Percentiles rank a stretch among this genome's conserved stretches.
Conservation (phyloP, 2,329 filamentous ascomycete species). For the Pseudogymnoascus sp. region DNA sequence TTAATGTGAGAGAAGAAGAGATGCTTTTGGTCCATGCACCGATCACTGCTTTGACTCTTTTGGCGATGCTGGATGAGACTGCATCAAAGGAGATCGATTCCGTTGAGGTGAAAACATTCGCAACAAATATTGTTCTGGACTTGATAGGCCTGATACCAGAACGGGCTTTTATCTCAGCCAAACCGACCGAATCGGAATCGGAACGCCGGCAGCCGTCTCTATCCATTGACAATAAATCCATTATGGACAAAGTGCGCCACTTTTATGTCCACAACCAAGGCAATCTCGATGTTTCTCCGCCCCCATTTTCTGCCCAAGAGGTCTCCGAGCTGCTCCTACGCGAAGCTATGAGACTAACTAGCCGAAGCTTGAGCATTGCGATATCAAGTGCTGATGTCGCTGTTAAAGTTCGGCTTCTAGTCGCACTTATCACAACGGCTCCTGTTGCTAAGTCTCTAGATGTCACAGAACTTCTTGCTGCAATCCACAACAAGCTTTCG, state of each 20-base stretch:
- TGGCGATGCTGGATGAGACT: constrained; percentile 48
- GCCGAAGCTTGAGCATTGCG: constrained; percentile 37
- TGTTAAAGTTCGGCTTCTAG: constrained; percentile 50
- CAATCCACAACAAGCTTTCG: constrained; percentile 42
- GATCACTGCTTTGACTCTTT: constrained; percentile 58
- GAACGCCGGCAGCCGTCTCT: constrained; percentile 22
- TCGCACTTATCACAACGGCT: constrained; percentile 47
- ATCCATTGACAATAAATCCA: constrained; percentile 38
- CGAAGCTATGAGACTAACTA: constrained; percentile 47
- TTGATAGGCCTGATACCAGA: constrained; percentile 58
- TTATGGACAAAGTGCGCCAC: constrained; percentile 51
- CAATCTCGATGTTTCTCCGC: constrained; percentile 52
- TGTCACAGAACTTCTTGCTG: constrained; percentile 39
- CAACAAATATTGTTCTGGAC: constrained; percentile 43
- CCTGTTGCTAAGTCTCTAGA: constrained; percentile 38
- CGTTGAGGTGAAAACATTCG: constrained; percentile 24
- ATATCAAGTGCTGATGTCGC: constrained; percentile 41
- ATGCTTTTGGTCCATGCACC: constrained; percentile 86
- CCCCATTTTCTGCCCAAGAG: constrained; percentile 49
- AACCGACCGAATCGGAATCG: constrained; percentile 20
- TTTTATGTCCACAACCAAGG: constrained; percentile 67
- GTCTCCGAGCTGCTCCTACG: constrained; percentile 56
- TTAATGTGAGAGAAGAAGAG: constrained; percentile 92
- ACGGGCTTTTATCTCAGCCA: constrained; percentile 44
- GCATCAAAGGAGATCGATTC: constrained; percentile 28